Base-by-base conservation (phyloP, 805 yeast species). In the Tetrapisispora pingtungensis region DNA sequence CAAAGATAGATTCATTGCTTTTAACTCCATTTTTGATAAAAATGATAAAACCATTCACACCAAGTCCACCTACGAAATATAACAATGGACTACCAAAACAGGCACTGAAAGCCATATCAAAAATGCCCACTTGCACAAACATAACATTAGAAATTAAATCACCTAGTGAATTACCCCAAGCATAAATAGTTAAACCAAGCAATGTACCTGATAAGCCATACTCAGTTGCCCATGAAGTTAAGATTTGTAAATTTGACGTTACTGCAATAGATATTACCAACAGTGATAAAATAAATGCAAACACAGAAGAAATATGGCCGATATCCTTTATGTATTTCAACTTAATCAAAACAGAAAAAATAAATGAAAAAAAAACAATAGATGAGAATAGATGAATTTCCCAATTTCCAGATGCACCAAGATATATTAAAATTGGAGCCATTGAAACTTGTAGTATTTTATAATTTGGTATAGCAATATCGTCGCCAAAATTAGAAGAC, bases 71-170 rank as follows among this genome's bases (percentile, higher is more conserved):
- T 10, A 93, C 66, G 36, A 83, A 67, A 43, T 88, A 82, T 35
- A 93, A 61, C 46, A 90, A 64, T 0, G 97, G 97, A 1, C 96
- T 87, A 0, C 97, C 97, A 60, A 89, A 83, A 57, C 97, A 89
- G 0, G 97, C 96, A 26, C 93, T 84, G n/a, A 93, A 69, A 0
- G 97, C 97, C 84, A 90, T 84, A 38, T 83, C 72, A 0, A 95
- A 85, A 65, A 77, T 80, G 0, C 95, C 96, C 72, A 85, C 74
- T 46, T 69, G 69, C 0, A 95, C 88, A 22, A 90, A 76, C 0
- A 94, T 82, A 31, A 82, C 61, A 53, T 90, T 87, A 0, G 96
- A 82, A 1, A 89, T 79, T 39, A 89, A 67, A 57, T 90, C 98
- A 6, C 97, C 97, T 7, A 84, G 67, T 1, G 96, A 89, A 61